These are phyloP conservation scores for Erucastrum elatum DNA, from an alignment of 345 rosid species.

Conservation along the genomic window DNA sequence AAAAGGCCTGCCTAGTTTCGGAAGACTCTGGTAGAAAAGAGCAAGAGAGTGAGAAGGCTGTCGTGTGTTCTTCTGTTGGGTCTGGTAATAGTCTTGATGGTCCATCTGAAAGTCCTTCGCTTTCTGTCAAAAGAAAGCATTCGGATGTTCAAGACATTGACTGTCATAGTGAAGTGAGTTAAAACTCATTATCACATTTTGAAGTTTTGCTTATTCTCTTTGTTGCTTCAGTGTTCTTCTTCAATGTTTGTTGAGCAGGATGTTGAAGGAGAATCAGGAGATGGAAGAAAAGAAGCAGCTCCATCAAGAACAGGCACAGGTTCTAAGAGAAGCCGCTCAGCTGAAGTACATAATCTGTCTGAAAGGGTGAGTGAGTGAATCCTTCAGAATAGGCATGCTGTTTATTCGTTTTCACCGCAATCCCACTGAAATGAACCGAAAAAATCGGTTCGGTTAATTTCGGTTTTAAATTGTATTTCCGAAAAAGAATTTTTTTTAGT, in stretches of 20 bases:
- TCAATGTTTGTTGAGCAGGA: slow-evolving; percentile 49
- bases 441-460: too few relatives aligned
- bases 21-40: slow-evolving; percentile 46
- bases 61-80: slow-evolving; percentile 73
- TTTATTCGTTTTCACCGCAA: not conserved
- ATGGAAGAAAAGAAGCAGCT: slow-evolving; percentile 46
- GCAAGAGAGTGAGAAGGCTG: slow-evolving; percentile 56
- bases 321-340: slow-evolving; percentile 83
- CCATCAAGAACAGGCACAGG: slow-evolving; percentile 48
- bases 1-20: slow-evolving; percentile 35
- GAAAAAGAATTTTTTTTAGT: too few relatives aligned
- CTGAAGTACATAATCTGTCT: slow-evolving; percentile 92
- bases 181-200: not conserved
- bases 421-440: not conserved
- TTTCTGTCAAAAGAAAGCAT: slow-evolving; percentile 63
- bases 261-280: slow-evolving; percentile 63
- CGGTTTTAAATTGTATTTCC: not conserved
- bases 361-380: slow-evolving; percentile 72
- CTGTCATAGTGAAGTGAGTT: slow-evolving; percentile 70
- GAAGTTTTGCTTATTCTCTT: not conserved
- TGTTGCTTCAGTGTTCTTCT: not conserved
- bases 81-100: slow-evolving; percentile 68
- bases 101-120: slow-evolving; percentile 51
- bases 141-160: slow-evolving; percentile 59
- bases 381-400: not conserved